phyloP scores from a whole-genome alignment of 306 rosid species.

The Prunus davidiana region DNA sequence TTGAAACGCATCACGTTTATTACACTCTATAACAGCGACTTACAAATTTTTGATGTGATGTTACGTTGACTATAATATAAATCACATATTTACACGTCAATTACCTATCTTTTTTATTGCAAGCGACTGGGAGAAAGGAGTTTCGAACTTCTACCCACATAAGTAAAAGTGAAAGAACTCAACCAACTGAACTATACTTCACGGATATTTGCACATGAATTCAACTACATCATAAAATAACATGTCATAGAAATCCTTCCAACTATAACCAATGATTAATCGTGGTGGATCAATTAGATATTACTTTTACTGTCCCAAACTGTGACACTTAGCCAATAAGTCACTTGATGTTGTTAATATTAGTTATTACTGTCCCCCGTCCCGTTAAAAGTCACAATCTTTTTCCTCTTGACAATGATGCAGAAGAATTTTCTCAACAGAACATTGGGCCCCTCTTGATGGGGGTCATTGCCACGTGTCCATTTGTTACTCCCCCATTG shows the following conservation, averaged over 20 bases:
- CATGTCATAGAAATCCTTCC: too few species aligned
- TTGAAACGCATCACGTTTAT: too few species aligned
- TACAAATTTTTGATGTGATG: too few species aligned
- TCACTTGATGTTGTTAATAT: slow-evolving; percentile 10
- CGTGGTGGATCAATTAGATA: not conserved
- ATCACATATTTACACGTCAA: too few species aligned
- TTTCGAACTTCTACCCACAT: too few species aligned
- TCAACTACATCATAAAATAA: too few species aligned
- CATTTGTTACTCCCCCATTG: not conserved
- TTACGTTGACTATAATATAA: too few species aligned
- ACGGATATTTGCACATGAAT: too few species aligned
- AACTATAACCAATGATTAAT: not conserved
- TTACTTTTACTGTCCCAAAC: not conserved
- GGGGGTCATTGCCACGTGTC: not conserved
- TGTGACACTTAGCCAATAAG: slow-evolving; percentile 6
- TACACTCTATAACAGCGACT: too few species aligned
- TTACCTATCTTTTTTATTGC: too few species aligned
- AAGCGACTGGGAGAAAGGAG: too few species aligned
- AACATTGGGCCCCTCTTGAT: not conserved
- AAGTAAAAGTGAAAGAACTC: fast-evolving
- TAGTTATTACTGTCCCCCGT: slow-evolving; percentile 23
- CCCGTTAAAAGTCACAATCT: slow-evolving; percentile 10
- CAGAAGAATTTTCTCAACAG: slow-evolving; percentile 1
- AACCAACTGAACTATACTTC: too few species aligned
- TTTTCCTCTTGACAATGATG: not conserved